Conservation (phyloP, 1,284 basidiomycete species). For the Sanghuangporus baumii region DNA sequence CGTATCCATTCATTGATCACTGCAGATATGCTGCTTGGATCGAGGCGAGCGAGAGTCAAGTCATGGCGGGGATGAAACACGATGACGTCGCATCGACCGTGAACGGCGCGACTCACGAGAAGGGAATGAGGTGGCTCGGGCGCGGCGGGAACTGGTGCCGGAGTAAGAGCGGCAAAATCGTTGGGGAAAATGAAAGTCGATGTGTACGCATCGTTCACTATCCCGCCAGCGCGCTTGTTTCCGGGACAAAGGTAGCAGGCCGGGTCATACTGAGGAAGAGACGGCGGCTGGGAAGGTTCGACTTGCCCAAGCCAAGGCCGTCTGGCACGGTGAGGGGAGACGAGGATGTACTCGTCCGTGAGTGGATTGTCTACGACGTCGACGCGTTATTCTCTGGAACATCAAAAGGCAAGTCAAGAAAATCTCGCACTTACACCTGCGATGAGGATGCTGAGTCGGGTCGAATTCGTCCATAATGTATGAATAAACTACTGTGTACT, state of each 20-base stretch:
- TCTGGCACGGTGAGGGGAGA: constrained; percentile 80
- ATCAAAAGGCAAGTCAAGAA: not conserved
- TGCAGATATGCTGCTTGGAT: constrained; percentile 52
- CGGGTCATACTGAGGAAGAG: constrained; percentile 68
- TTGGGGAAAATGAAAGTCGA: constrained; percentile 77
- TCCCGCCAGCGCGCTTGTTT: constrained; percentile 75
- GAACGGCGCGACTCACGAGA: constrained; percentile 65
- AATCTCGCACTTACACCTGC: constrained; percentile 48
- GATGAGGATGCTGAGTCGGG: constrained; percentile 63
- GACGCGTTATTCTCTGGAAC: constrained; percentile 18
- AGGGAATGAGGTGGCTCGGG: constrained; percentile 53
- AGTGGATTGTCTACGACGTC: constrained; percentile 63
- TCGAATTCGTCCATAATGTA: constrained; percentile 50
- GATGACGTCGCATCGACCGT: constrained; percentile 86
- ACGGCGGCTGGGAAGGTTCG: constrained; percentile 52
- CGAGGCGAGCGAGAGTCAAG: constrained; percentile 79
- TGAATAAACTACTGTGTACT: not conserved
- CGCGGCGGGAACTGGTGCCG: constrained; percentile 45
- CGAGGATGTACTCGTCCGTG: constrained; percentile 73
- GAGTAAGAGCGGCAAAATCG: constrained; percentile 81
- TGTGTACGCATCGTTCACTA: constrained; percentile 64
- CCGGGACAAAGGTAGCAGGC: constrained; percentile 90
- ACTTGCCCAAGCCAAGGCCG: constrained; percentile 84
- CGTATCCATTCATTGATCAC: constrained; percentile 76
- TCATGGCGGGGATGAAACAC: constrained; percentile 90